These are phyloP conservation scores for Cubamyces lactineus DNA, from an alignment of 768 basidiomycete genomes.

Conservation along the genomic window DNA sequence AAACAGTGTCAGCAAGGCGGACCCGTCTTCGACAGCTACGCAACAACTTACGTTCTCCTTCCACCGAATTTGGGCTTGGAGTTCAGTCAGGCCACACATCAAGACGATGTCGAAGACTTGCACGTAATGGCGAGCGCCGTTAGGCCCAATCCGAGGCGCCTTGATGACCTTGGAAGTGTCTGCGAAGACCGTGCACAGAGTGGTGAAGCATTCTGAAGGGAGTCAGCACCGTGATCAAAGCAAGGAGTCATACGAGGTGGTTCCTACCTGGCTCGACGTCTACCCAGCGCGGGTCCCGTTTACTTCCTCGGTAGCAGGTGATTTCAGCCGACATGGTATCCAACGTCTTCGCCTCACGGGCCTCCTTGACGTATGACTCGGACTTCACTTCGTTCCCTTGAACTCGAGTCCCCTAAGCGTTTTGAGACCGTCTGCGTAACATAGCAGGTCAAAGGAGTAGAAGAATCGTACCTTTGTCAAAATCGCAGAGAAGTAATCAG, in stretches of 20 bases:
- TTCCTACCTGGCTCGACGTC: slow-evolving; percentile 39
- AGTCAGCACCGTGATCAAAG: neutral
- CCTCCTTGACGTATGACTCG: neutral
- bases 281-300: slow-evolving; percentile 37
- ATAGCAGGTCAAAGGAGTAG: neutral
- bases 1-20: neutral
- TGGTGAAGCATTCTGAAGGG: slow-evolving; percentile 38
- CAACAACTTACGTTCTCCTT: slow-evolving; percentile 34
- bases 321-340: slow-evolving; percentile 31
- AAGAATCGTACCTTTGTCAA: slow-evolving; percentile 17
- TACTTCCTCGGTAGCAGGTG: slow-evolving; percentile 37
- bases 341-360: neutral
- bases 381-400: slow-evolving; percentile 9
- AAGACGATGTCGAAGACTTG: slow-evolving; percentile 45
- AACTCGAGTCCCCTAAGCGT: slow-evolving; percentile 12
- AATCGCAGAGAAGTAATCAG: slow-evolving; percentile 15
- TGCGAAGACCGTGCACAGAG: slow-evolving; percentile 39
- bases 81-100: slow-evolving; percentile 48
- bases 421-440: neutral
- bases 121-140: slow-evolving; percentile 29
- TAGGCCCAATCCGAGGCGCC: neutral
- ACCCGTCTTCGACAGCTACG: neutral
- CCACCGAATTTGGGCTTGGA: slow-evolving; percentile 53
- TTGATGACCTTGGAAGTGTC: slow-evolving; percentile 36
- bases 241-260: neutral